Evolutionary conservation across 257 asterid genomes (phyloP).

Genomic region (Apocynum venetum): DNA sequence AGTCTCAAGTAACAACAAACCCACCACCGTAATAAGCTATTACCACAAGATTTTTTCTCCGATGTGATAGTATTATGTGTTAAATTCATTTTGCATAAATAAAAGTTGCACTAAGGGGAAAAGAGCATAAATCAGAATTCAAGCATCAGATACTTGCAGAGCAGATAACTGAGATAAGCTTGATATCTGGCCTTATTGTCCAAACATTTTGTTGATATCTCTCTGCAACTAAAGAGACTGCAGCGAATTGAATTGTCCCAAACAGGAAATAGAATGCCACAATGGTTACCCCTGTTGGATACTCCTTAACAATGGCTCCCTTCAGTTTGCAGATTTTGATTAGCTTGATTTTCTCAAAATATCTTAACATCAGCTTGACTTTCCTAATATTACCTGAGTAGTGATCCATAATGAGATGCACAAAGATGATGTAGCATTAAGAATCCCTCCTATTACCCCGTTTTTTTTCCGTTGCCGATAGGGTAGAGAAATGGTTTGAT

Average conservation of each 20-base stretch:
- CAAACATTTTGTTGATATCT: conserved; percentile 17
- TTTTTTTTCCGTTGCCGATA: neutral
- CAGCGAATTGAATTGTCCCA: conserved; percentile 4
- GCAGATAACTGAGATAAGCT: conserved; percentile 17
- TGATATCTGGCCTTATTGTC: conserved; percentile 20
- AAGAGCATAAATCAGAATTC: too few relatives aligned
- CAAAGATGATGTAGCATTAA: too few relatives aligned
- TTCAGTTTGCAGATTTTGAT: too few relatives aligned
- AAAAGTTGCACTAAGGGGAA: too few relatives aligned
- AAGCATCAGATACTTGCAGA: neutral
- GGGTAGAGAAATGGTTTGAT: neutral
- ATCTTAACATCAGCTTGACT: too few relatives aligned
- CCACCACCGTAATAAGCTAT: too few relatives aligned
- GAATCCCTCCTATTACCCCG: conserved; percentile 24
- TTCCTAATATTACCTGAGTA: conserved; percentile 8
- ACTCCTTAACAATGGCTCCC: conserved; percentile 22
- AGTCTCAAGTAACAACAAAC: too few relatives aligned
- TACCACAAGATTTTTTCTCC: too few relatives aligned
- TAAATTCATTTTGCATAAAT: too few relatives aligned
- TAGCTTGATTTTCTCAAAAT: too few relatives aligned
- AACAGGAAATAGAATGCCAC: conserved; percentile 19
- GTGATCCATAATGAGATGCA: conserved; percentile 6
- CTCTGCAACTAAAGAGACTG: conserved; percentile 1
- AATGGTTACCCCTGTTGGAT: conserved; percentile 18
- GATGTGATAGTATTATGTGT: too few relatives aligned